Evolutionary conservation across 305 asterid species (phyloP).

Genomic region (Nicotiana rustica): DNA sequence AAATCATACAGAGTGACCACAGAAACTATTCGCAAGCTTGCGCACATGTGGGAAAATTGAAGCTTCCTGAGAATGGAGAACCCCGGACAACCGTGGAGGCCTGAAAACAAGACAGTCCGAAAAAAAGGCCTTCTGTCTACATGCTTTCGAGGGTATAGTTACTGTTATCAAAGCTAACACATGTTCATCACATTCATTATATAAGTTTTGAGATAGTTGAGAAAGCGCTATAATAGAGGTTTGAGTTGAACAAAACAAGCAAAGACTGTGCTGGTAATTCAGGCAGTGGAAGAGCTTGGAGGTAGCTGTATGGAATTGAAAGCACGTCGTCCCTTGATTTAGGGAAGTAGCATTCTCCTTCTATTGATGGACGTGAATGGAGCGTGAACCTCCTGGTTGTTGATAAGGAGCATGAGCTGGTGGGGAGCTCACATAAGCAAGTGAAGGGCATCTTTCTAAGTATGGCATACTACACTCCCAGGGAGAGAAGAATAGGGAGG

Average conservation of each 20-base stretch:
- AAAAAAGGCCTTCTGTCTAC: no score
- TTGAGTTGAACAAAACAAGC: background rate
- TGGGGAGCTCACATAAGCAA: background rate
- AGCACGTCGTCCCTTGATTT: background rate
- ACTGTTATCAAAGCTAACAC: background rate
- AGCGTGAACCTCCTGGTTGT: constrained; percentile 6
- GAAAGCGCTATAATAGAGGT: background rate
- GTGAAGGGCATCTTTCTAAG: background rate
- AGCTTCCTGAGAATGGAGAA: no score
- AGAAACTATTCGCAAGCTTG: no score
- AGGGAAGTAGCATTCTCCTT: background rate
- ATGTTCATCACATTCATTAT: constrained; percentile 9
- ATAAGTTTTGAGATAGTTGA: background rate
- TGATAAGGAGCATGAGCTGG: background rate
- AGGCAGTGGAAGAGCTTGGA: constrained; percentile 17
- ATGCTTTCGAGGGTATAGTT: background rate
- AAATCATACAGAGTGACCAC: no score
- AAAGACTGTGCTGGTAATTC: background rate
- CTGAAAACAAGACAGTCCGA: no score
- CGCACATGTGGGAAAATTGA: no score
- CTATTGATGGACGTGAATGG: background rate
- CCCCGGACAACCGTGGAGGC: no score
- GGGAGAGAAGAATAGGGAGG: background rate
- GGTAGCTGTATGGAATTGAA: background rate
- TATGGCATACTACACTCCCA: background rate